These are phyloP conservation scores for Aristolochia fimbriata DNA, from an alignment of 164 flowering plant genomes.

Conservation along the genomic window DNA sequence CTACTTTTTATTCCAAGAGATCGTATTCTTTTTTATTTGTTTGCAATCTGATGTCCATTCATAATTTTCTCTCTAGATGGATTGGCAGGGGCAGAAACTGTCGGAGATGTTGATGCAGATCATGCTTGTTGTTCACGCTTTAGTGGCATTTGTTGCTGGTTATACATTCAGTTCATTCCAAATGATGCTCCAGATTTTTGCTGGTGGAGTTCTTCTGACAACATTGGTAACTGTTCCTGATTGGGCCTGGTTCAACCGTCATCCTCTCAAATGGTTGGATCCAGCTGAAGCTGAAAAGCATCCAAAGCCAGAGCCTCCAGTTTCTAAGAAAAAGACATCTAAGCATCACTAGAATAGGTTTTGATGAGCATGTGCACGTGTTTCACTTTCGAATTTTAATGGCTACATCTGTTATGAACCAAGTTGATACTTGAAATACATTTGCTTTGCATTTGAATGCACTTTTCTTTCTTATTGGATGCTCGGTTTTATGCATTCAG, in stretches of 20 bases:
- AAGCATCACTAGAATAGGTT: constrained; percentile 42
- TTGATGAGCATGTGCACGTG: not conserved
- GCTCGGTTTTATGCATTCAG: too few species aligned
- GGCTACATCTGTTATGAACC: too few species aligned
- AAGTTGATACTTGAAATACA: too few species aligned
- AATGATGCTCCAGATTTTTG: constrained; percentile 57
- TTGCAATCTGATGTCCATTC: too few species aligned
- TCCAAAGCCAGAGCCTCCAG: constrained; percentile 50
- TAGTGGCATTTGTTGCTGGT: constrained; percentile 46
- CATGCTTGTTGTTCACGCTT: constrained; percentile 53
- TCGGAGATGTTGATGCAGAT: constrained; percentile 91
- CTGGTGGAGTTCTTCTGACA: constrained; percentile 67
- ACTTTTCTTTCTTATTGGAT: too few species aligned
- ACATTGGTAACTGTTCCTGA: constrained; percentile 68
- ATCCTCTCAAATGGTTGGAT: constrained; percentile 83
- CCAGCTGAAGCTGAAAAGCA: constrained; percentile 61
- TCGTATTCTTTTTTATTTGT: too few species aligned
- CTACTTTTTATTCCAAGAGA: too few species aligned
- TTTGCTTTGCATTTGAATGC: too few species aligned
- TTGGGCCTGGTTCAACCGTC: constrained; percentile 86
- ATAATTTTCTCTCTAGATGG: constrained; percentile 47
- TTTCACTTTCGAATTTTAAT: too few species aligned
- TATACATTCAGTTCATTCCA: constrained; percentile 58
- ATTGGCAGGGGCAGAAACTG: constrained; percentile 96
- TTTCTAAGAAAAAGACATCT: constrained; percentile 36